Percentiles rank a stretch among this genome's conserved stretches.
Conservation (phyloP, 495 filamentous ascomycete genomes). For the Terfezia claveryi region DNA sequence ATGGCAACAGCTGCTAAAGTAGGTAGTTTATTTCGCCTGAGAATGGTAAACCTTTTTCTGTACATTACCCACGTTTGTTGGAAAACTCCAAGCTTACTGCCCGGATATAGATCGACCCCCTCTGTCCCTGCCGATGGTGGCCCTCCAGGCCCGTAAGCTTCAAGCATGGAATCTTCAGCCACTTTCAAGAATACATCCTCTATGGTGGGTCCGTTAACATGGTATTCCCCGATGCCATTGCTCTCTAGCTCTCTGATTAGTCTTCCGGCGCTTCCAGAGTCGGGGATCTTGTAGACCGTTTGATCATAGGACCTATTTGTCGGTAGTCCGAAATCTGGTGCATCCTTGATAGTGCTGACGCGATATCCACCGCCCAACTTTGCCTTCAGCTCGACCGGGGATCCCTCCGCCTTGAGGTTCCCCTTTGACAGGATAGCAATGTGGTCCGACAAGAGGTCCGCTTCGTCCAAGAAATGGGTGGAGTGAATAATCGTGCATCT, state of each 20-base stretch:
- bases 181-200: slow-evolving; percentile 73
- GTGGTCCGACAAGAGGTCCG: slow-evolving; percentile 51
- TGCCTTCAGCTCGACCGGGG: slow-evolving; percentile 56
- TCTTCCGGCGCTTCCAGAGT: slow-evolving; percentile 37
- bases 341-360: slow-evolving; percentile 39
- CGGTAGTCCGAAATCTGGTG: slow-evolving; percentile 32
- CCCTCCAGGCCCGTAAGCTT: slow-evolving; percentile 16
- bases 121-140: slow-evolving; percentile 9
- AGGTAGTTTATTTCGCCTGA: slow-evolving; percentile 54
- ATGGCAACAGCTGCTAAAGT: slow-evolving; percentile 48
- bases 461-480: slow-evolving; percentile 67
- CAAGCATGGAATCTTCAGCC: slow-evolving; percentile 37
- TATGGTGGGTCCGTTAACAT: slow-evolving; percentile 63
- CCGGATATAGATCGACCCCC: slow-evolving; percentile 39
- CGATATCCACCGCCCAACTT: slow-evolving; percentile 52
- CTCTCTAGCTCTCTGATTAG: slow-evolving; percentile 46
- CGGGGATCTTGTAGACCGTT: slow-evolving; percentile 42
- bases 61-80: slow-evolving; percentile 53
- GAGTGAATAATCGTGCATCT: slow-evolving; percentile 60
- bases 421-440: slow-evolving; percentile 61
- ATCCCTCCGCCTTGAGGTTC: slow-evolving; percentile 43
- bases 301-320: slow-evolving; percentile 42
- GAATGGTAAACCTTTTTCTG: slow-evolving; percentile 50
- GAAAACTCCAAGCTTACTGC: slow-evolving; percentile 37
- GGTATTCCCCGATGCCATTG: slow-evolving; percentile 41